Evolutionary conservation across 805 yeast species (phyloP).

Genomic region (Danielozyma ontarioensis): DNA sequence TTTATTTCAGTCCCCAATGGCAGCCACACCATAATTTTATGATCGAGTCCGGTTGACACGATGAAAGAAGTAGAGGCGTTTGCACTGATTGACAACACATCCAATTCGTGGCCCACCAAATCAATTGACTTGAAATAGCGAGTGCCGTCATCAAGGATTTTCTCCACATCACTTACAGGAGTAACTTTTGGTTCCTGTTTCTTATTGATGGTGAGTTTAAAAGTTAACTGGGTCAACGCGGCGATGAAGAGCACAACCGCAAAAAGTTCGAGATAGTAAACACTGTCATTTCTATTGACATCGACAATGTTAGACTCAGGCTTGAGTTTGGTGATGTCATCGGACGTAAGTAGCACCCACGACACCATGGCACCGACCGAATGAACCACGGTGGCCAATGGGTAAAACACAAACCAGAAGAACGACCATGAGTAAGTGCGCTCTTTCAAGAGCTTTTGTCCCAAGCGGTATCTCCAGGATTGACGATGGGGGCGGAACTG

Average conservation of each 20-base stretch:
- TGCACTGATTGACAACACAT: conserved; percentile 55
- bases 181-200: conserved; percentile 10
- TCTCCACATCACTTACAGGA: not conserved
- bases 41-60: conserved; percentile 70
- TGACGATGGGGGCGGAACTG: conserved; percentile 11
- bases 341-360: conserved; percentile 17
- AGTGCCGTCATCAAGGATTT: conserved; percentile 8
- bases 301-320: conserved; percentile 7
- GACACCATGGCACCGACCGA: conserved; percentile 12
- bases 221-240: conserved; percentile 42
- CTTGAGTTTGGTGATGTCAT: conserved; percentile 6
- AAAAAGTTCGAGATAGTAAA: conserved; percentile 52
- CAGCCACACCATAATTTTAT: conserved; percentile 68
- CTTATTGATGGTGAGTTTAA: conserved; percentile 25
- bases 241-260: conserved; percentile 47
- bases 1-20: conserved; percentile 37
- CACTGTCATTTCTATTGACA: conserved; percentile 37
- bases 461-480: conserved; percentile 23
- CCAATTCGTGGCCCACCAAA: conserved; percentile 52
- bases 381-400: conserved; percentile 7
- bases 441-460: conserved; percentile 25
- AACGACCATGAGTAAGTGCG: not conserved
- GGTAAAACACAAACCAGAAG: not conserved
- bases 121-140: conserved; percentile 27
- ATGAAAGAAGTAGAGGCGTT: conserved; percentile 58